A percentile compares a stretch with the other conserved stretches of the same genome.
Conservation (phyloP, 2,329 filamentous ascomycete species). For the Paraphaeosphaeria minitans region DNA sequence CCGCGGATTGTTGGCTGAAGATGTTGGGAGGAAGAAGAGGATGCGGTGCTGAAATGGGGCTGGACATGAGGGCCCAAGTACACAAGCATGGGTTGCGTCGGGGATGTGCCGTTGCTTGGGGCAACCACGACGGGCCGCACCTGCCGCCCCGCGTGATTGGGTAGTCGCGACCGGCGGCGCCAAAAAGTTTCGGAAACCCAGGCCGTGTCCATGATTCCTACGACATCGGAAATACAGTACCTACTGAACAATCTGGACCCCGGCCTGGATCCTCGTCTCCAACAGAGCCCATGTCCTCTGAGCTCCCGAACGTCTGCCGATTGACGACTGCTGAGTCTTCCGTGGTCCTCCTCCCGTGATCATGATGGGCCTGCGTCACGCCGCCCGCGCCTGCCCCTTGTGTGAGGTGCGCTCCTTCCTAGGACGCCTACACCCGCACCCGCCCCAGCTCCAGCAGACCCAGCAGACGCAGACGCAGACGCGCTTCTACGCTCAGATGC, state of each 20-base stretch:
- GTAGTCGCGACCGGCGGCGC: constrained; percentile 6
- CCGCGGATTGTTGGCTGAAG: constrained; percentile 23
- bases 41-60: constrained; percentile 28
- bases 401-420: constrained; percentile 48
- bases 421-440: constrained; percentile 1
- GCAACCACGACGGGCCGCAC: constrained; percentile 6
- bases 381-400: constrained; percentile 47
- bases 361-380: constrained; percentile 42
- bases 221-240: too few relatives aligned
- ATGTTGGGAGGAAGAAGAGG: constrained; percentile 33
- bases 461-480: too few relatives aligned
- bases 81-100: constrained; percentile 29
- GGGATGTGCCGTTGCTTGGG: constrained; percentile 25
- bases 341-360: background rate
- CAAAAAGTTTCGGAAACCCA: constrained; percentile 11
- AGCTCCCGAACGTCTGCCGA: background rate
- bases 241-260: too few relatives aligned
- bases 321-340: background rate
- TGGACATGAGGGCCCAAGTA: constrained; percentile 29
- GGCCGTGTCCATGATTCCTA: background rate
- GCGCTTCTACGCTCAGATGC: constrained; percentile 45
- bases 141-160: constrained; percentile 14
- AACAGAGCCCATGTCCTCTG: background rate
- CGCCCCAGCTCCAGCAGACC: constrained; percentile 34
- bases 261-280: background rate